phyloP scores from a whole-genome alignment of 441 rosid genomes.

The Populus trichocarpa region DNA sequence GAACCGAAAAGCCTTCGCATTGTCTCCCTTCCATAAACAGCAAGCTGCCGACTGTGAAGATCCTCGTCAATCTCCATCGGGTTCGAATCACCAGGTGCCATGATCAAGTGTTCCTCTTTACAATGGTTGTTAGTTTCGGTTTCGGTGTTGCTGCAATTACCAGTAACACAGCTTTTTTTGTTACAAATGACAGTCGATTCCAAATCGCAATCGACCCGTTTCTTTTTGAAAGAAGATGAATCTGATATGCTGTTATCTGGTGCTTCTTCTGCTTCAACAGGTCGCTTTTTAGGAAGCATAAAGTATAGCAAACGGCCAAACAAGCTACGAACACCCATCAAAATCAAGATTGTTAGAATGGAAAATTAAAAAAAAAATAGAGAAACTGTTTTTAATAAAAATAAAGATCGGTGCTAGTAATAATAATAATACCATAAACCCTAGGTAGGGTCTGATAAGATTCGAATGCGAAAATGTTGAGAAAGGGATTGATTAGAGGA shows the following conservation, averaged over 20 bases:
- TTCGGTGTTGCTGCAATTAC: slow-evolving; percentile 12
- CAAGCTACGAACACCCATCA: slow-evolving; percentile 36
- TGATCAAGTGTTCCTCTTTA: slow-evolving; percentile 20
- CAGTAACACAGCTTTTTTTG: slow-evolving; percentile 12
- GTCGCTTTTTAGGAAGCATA: slow-evolving; percentile 59
- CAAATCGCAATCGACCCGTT: slow-evolving; percentile 20
- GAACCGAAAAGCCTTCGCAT: slow-evolving; percentile 89
- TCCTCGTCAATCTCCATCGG: slow-evolving; percentile 80
- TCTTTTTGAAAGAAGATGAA: slow-evolving; percentile 40
- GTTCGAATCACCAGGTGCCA: slow-evolving; percentile 58
- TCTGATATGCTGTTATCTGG: slow-evolving; percentile 19
- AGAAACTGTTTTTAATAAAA: neutral
- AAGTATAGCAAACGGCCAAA: slow-evolving; percentile 45
- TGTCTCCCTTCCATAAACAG: slow-evolving; percentile 91
- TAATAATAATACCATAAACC: slow-evolving; percentile 23
- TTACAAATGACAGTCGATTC: slow-evolving; percentile 24
- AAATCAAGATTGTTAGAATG: slow-evolving; percentile 24
- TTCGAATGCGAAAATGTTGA: slow-evolving; percentile 17
- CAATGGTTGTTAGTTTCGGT: slow-evolving; percentile 12
- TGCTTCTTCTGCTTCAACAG: slow-evolving; percentile 31
- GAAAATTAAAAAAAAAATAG: neutral
- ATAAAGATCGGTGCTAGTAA: slow-evolving; percentile 18
- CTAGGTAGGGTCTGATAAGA: slow-evolving; percentile 22
- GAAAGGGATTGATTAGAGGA: neutral
- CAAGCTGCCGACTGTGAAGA: slow-evolving; percentile 91